A percentile compares a stretch with the other conserved stretches of the same genome.
phyloP scores from a whole-genome alignment of 345 rosid species.

The Bruguiera sexangula region DNA sequence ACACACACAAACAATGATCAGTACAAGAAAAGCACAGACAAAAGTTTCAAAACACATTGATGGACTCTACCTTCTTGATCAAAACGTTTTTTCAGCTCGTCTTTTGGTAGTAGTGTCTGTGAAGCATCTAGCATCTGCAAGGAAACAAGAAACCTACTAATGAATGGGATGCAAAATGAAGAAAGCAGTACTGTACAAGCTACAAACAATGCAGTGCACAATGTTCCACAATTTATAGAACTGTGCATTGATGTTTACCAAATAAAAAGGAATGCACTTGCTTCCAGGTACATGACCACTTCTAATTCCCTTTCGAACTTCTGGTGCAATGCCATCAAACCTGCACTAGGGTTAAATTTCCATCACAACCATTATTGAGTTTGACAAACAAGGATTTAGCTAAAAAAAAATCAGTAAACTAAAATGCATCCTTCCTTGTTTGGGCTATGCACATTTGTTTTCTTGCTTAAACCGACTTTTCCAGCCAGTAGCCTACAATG shows the following conservation, averaged over 20 bases:
- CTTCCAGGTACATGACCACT: conserved; percentile 98
- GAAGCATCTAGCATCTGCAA: conserved; percentile 83
- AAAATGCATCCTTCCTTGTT: not conserved
- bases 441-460: not conserved
- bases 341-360: conserved; percentile 34
- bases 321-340: conserved; percentile 89
- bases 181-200: not conserved
- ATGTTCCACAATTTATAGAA: not conserved
- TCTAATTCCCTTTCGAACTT: conserved; percentile 87
- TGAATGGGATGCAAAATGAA: not conserved
- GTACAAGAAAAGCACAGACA: not conserved
- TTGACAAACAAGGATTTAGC: not conserved
- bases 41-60: not conserved
- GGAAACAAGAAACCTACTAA: conserved; percentile 18
- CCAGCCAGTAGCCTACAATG: not conserved
- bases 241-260: conserved; percentile 31
- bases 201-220: not conserved
- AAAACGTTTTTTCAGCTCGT: conserved; percentile 75
- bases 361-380: conserved; percentile 1
- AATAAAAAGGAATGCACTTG: conserved; percentile 87
- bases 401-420: too few species aligned
- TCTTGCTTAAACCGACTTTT: not conserved
- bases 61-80: conserved; percentile 66
- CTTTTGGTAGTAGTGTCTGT: conserved; percentile 68
- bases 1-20: too few species aligned